Evolutionary conservation across 441 rosid genomes (phyloP).

Genomic region (Erysimum pusillum): DNA sequence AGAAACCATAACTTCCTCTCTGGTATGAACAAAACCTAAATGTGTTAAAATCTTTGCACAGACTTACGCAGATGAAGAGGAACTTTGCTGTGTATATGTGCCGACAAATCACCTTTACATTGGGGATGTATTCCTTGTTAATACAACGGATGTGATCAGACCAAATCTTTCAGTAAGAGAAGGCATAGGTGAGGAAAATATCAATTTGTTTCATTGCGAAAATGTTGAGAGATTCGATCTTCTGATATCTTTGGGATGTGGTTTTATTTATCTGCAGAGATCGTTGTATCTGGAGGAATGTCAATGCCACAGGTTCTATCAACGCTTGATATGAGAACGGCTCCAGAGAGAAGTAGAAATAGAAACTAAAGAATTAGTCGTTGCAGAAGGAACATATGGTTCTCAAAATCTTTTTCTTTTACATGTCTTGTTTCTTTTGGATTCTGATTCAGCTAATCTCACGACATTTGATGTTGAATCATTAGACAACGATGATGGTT

Average conservation of each 20-base stretch:
- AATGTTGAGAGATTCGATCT: background rate
- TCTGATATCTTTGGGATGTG: conserved; percentile 10
- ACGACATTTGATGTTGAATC: conserved; percentile 29
- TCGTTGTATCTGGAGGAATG: conserved; percentile 97
- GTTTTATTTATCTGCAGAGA: conserved; percentile 62
- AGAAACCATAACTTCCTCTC: background rate
- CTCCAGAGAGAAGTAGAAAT: conserved; percentile 73
- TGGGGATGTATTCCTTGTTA: conserved; percentile 90
- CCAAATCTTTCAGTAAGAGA: conserved; percentile 96
- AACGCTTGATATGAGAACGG: conserved; percentile 62
- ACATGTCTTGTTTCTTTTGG: conserved; percentile 7
- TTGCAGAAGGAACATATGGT: conserved; percentile 24
- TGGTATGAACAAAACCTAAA: background rate
- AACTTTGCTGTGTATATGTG: conserved; percentile 93
- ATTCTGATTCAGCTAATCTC: conserved; percentile 33
- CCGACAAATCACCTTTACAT: conserved; percentile 98
- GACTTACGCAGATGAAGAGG: conserved; percentile 91
- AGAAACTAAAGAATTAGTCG: conserved; percentile 56
- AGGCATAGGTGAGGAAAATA: conserved; percentile 82
- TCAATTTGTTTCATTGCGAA: conserved; percentile 1
- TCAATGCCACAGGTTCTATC: conserved; percentile 95
- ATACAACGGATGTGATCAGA: conserved; percentile 85
- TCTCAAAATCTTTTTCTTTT: background rate
- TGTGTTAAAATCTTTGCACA: conserved; percentile 56
- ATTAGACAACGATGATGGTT: conserved; percentile 31